Base-by-base conservation (phyloP, 202 grass and related monocot genomes). In the Schoenoplectus triqueter region DNA sequence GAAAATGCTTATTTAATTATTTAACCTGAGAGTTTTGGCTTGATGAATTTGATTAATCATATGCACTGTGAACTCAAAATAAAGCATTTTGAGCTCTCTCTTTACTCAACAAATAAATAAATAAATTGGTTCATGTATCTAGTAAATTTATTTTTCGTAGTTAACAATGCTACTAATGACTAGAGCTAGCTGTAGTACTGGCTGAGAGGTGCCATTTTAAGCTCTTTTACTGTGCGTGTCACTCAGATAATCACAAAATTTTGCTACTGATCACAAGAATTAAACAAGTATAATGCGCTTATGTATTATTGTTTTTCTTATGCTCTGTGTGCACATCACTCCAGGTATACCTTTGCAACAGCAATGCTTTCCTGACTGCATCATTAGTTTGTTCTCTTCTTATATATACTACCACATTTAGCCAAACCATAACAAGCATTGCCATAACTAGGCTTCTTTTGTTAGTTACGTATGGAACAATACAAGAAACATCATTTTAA, bases 401-500 rank as follows among this genome's bases (percentile, higher is more conserved):
- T 59, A 83, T 83, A 83, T 83, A 83, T 83, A 83, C 56, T 70
- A 46, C 21, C 65, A 70, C 65, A 83, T 83, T 54, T 10, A 31
- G 31, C 31, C 74, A 78, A 60, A 60, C 70, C 70, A 78, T 42
- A n/a, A 0, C 14, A 78, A 42, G 52, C 60, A 56, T 42, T 78
- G 74, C 13, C 47, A 65, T 69, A 82, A 64, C 69, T 44, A 41
- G 31, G 55, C 64, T 83, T 55, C 6, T 63, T 70, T 59, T 19
- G 40, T 50, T 67, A 82, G 64, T n/a, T 41, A 4, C 56, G 15
- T 59, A 62, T 64, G 69, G 65, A 83, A n/a, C 81, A 57, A n/a
- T 85, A 22, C 73, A 94, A 89, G 95, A 93, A 93, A 75, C 81
- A 73, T 77, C 84, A 87, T 83, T 47, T 56, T 22, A 79, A 88